Percentiles rank a stretch among this genome's conserved stretches.
Conservation (phyloP, 768 basidiomycete genomes). For the Daedalea quercina region DNA sequence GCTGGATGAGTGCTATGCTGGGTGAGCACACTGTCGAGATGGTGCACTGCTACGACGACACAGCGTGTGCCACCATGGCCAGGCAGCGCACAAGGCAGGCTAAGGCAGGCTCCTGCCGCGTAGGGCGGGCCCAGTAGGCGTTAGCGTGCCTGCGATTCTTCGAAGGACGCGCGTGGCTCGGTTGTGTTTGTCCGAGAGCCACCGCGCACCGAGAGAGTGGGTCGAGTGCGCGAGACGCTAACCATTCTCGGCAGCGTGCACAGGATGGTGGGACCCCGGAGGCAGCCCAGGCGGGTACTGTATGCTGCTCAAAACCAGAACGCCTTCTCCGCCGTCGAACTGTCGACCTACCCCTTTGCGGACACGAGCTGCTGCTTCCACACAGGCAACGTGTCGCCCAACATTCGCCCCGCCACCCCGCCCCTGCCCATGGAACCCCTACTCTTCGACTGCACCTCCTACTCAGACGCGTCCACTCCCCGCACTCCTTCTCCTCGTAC, state of each 20-base stretch:
- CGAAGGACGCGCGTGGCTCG: slow-evolving; percentile 3
- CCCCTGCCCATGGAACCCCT: slow-evolving; percentile 33
- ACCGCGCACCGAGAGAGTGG: slow-evolving; percentile 3
- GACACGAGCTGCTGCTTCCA: slow-evolving; percentile 4
- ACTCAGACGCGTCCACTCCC: slow-evolving; percentile 64
- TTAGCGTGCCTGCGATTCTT: slow-evolving; percentile 4
- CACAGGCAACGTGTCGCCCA: slow-evolving; percentile 9
- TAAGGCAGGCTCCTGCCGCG: not conserved
- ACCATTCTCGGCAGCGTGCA: slow-evolving; percentile 4
- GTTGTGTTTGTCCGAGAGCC: slow-evolving; percentile 7
- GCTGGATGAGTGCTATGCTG: no score
- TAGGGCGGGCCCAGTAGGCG: not conserved
- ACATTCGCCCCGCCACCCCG: slow-evolving; percentile 5
- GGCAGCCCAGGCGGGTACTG: not conserved
- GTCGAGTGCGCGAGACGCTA: not conserved
- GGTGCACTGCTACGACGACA: no score
- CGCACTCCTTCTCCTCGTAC: slow-evolving; percentile 65
- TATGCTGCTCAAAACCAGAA: not conserved
- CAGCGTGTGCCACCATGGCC: no score
- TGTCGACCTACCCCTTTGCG: not conserved
- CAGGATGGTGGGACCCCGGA: slow-evolving; percentile 2
- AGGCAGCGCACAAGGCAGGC: not conserved
- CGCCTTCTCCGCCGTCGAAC: not conserved
- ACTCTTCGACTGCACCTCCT: slow-evolving; percentile 52
- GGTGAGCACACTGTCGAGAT: not conserved